Base-by-base conservation (phyloP, 225 moss, liverwort and hornwort genomes). In the Pseudisothecium myosuroides region DNA sequence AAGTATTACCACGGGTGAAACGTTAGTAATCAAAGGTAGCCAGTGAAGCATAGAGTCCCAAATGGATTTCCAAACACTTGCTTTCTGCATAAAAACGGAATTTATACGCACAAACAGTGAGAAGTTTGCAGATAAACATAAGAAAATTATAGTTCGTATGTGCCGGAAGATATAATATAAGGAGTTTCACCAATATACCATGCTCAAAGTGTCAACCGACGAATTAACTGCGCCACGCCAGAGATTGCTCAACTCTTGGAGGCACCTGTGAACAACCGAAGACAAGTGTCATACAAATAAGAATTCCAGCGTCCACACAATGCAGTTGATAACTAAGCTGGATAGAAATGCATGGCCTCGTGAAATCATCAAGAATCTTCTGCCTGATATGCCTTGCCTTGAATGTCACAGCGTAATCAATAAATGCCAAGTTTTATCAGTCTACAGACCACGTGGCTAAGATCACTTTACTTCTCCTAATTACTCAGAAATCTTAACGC, bases 21-120 rank as follows among this genome's bases (percentile, higher is more conserved):
- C 95, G 84, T 95, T 99, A 66, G 89, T 91, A 83, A 96, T 86
- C 91, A 99, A 79, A 69, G 97, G 97, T 83, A 99, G 88, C 95
- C 93, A 96, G 88, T 96, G 98, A 85, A 99, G 89, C 64, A 95
- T 64, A 83, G 94, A 92, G 73, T 95, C 94, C 97, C 97, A 97
- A 55, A 96, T 92, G 61, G 91, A 92, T 87, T 92, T 90, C 98
- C 98, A 99, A 74, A 90, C 66, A 81, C 67, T 89, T 61, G 92
- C 83, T 56, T 90, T 95, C 93, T 95, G 92, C 83, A 77, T 78
- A 89, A 88, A 74, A 56, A 86, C 76, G 64, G 18, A 87, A 88
- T 52, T 63, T 9, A 85, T 20, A 39, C 41, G 76, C 71, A 60
- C 63, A 88, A 28, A 85, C 59, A 88, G 58, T 82, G 66, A 56